Base-by-base conservation (phyloP, 2,329 filamentous ascomycete species). In the Neonectria sp. region DNA sequence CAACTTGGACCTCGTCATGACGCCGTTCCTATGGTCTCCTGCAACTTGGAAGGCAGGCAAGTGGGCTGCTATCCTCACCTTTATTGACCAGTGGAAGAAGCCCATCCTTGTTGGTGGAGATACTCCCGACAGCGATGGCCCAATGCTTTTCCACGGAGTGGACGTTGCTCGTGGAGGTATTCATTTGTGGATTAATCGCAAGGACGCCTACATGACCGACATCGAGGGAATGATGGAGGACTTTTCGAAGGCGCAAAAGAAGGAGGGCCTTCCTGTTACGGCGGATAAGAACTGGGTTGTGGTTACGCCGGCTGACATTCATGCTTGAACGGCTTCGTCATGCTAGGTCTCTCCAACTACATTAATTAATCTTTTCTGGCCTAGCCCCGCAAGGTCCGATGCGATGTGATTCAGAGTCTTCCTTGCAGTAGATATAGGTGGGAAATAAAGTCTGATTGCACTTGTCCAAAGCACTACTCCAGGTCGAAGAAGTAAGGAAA, bases 251-350 rank as follows among this genome's bases (percentile, higher is more conserved):
- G 77, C 70, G 3, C 82, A 84, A 72, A 71, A 71, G 57, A 72
- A 75, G 61, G 76, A 81, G 51, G 79, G 79, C 1, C 64, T 80
- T 9, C 73, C 77, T 1, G 82, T 83, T 2, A 84, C 82, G 15
- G 83, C 81, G 2, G 75, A 84, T 63, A 83, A 83, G 78, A 84
- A 84, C 73, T 85, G 83, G 83, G 78, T 85, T 4, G 75, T 80
- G 5, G 83, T 84, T 3, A 79, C 72, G 68, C 82, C 82, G 0
- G 70, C 76, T 2, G 79, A 84, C 1, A 80, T 84, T n/a, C 75
- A 77, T 9, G 6, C 56, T 25, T 49, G 25, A 46, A 33, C n/a
- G 7, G 21, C 27, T n/a, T 45, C 4, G 37, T 13, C 17, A 11
- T 1, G 40, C 17, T 21, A 9, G n/a, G 35, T 2, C 11, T 43